Evolutionary conservation across 805 yeast genomes (phyloP).

Genomic region (Blastobotrys peoriensis): DNA sequence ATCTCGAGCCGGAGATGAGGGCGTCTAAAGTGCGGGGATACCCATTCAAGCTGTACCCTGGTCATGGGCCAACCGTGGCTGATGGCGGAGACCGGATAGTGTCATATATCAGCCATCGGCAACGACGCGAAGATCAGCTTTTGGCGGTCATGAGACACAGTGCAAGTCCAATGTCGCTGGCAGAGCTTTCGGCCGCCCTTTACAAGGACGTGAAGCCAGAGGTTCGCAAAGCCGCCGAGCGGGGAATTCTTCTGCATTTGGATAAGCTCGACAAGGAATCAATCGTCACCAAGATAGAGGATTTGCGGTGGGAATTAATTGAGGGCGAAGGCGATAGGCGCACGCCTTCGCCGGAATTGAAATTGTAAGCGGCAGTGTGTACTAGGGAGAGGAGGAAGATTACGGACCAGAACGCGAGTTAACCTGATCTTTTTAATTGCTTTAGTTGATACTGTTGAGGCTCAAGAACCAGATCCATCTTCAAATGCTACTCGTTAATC

Average conservation of each 20-base stretch:
- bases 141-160: conserved; percentile 14
- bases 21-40: conserved; percentile 3
- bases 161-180: conserved; percentile 9
- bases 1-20: background rate
- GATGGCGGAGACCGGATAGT: conserved; percentile 27
- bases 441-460: background rate
- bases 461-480: background rate
- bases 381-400: background rate
- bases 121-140: conserved; percentile 30
- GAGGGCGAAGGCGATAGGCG: conserved; percentile 3
- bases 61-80: conserved; percentile 31
- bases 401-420: background rate
- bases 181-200: conserved; percentile 22
- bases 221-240: conserved; percentile 28
- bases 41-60: conserved; percentile 28
- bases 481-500: background rate
- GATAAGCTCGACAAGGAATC: conserved; percentile 24
- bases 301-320: conserved; percentile 9
- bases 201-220: conserved; percentile 24
- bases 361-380: background rate
- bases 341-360: background rate
- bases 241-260: conserved; percentile 28
- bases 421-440: background rate
- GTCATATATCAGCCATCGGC: conserved; percentile 31
- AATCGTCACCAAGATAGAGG: conserved; percentile 10